Base-by-base conservation (phyloP, 2,329 filamentous ascomycete species). In the Aspergillus sp. region DNA sequence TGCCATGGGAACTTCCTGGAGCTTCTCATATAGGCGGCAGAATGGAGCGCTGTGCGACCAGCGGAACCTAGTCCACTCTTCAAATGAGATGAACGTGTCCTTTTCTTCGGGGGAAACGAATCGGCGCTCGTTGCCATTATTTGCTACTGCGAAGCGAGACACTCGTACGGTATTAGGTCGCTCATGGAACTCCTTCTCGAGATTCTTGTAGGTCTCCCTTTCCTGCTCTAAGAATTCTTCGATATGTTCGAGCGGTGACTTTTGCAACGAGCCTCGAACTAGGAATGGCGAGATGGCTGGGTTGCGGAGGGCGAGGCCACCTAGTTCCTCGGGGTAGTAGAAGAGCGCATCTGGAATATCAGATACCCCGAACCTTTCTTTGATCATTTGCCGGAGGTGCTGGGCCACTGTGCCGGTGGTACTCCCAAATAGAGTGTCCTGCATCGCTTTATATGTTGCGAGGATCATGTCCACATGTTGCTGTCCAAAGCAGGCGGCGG, bases 401-500 rank as follows among this genome's bases (percentile, higher is more conserved):
- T 80, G 76, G 0, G 77, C 79, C 1, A 85, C 79, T 33, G 77
- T 82, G 1, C 56, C 57, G 6, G 57, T 49, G 27, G 39, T 35
- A 6, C 59, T 64, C 2, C 53, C 56, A 60, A 84, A 83, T 4
- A 83, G 68, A 1, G 66, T 62, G 2, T 69, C 63, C 60, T 84
- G 80, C 52, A 83, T 81, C 33, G 71, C 68, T 39, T 74, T 69
- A 59, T 82, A 77, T 0, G 77, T 78, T 11, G 68, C 61, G 15
- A 84, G 73, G 56, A 82, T 79, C 60, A 73, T 75, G 55, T 82
- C 75, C 46, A 83, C 74, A 59, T 84, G 82, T 17, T 73, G 64
- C 23, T 74, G 76, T 0, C 79, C 79, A 56, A 82, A 80, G 62
- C 79, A 82, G 45, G 79, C 76, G 12, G 80, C 76, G 1, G 80